Conservation (phyloP, 139 green algal genomes). For the Diplosphaera chodatii region DNA sequence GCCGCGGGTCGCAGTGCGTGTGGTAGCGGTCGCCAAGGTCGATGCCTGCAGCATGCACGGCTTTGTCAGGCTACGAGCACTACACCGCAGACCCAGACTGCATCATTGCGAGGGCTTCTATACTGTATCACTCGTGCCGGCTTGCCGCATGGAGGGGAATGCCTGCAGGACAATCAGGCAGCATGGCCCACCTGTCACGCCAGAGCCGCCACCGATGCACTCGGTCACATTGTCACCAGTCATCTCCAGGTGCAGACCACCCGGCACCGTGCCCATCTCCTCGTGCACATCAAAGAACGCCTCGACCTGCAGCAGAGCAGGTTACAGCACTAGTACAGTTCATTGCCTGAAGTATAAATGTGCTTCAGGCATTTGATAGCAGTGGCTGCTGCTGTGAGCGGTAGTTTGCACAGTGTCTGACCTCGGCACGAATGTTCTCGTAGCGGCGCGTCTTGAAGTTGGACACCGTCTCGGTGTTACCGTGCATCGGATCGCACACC, state of each 20-base stretch:
- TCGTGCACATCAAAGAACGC: conserved; percentile 94
- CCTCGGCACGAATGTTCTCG: conserved; percentile 72
- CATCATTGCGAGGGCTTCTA: too few species aligned
- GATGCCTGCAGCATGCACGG: conserved; percentile 41
- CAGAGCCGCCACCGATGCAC: conserved; percentile 86
- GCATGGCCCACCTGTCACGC: conserved; percentile 8
- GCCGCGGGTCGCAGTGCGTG: conserved; percentile 98
- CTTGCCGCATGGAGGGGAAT: too few species aligned
- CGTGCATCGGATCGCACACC: conserved; percentile 98
- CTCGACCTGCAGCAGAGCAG: conserved; percentile 37
- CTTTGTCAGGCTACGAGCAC: too few species aligned
- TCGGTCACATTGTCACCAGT: conserved; percentile 83
- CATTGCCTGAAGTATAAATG: too few species aligned
- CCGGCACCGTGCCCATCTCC: conserved; percentile 71
- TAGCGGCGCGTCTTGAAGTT: conserved; percentile 97
- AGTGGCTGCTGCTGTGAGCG: too few species aligned
- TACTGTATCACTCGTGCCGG: neutral
- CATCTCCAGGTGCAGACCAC: conserved; percentile 98
- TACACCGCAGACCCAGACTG: too few species aligned
- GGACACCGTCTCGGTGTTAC: conserved; percentile 90
- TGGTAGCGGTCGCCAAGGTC: conserved; percentile 93
- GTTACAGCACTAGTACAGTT: too few species aligned
- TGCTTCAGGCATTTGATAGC: too few species aligned
- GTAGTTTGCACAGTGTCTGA: too few species aligned
- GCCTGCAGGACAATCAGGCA: too few species aligned